Base-by-base conservation (phyloP, 2,329 filamentous ascomycete species). In the Parafenestella ontariensis region DNA sequence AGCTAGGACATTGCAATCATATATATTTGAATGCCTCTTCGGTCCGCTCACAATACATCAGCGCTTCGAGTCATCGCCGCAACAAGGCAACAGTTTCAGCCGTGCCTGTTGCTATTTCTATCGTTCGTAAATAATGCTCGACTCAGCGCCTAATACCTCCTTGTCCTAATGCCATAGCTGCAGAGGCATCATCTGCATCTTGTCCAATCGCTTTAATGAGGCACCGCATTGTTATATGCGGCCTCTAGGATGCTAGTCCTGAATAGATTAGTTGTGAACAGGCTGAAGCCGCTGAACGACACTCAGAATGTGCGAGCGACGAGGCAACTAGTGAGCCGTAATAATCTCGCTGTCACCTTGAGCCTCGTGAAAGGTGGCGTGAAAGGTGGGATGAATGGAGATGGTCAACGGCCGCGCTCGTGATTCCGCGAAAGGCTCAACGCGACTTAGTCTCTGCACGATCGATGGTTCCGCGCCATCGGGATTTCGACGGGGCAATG, bases 11-110 rank as follows among this genome's bases (percentile, higher is more conserved):
- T 3, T 4, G 29, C 15, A 15, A 41, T 50, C 26, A 54, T 46
- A 58, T 65, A 66, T 59, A 59, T 37, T 24, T 26, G n/a, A 20
- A 13, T 39, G 36, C 40, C 42, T 46, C 52, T 40, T 34, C 34
- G 51, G 45, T 34, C 54, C 40, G 48, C 50, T 47, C 44, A 47
- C 44, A 50, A 47, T 48, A 46, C 41, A 50, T 26, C 41, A 26
- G 28, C 33, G 46, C 29, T 28, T 44, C 52, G 46, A 55, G 52
- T 56, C 58, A 54, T 59, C 44, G 33, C 31, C 17, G 18, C 42
- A 53, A 45, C 56, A 59, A 68, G 65, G 63, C 65, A 66, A 52
- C 63, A 49, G 53, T 54, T 55, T 60, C 61, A 62, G 61, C 60
- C 33, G 44, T 37, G 39, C 39, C n/a, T 51, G 37, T 40, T 57